phyloP scores from a whole-genome alignment of 1,284 basidiomycete genomes.

The Mycosarcoma maydis region DNA sequence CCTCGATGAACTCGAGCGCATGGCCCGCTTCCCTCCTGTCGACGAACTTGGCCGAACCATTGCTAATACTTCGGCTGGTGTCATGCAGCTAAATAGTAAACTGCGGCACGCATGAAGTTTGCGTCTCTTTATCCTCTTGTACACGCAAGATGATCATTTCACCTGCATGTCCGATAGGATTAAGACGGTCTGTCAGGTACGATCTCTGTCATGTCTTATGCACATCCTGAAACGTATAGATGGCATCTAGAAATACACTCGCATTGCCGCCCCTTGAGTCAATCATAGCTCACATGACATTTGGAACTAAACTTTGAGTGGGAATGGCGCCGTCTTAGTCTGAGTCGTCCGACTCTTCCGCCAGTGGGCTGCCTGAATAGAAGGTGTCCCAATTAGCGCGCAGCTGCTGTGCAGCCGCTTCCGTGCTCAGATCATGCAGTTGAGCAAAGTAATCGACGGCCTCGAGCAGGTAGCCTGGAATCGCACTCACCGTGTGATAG shows the following conservation, averaged over 20 bases:
- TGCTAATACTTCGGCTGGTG: not conserved
- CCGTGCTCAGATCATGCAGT: slow-evolving; percentile 4
- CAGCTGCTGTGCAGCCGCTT: slow-evolving; percentile 25
- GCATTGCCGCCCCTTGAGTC: not conserved
- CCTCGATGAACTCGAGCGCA: slow-evolving; percentile 40
- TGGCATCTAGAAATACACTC: not conserved
- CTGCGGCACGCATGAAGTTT: slow-evolving; percentile 3
- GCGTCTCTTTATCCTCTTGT: too few relatives aligned
- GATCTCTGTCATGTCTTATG: too few relatives aligned
- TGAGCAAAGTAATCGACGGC: slow-evolving; percentile 37
- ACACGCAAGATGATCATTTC: not conserved
- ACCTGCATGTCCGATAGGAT: too few relatives aligned
- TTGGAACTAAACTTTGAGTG: too few relatives aligned
- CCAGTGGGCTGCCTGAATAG: slow-evolving; percentile 5
- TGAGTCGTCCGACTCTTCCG: slow-evolving; percentile 7
- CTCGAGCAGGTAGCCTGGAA: slow-evolving; percentile 23
- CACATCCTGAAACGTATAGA: too few relatives aligned
- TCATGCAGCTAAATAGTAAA: not conserved
- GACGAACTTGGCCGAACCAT: slow-evolving; percentile 26
- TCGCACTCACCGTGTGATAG: slow-evolving; percentile 46
- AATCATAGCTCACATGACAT: too few relatives aligned
- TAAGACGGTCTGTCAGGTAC: too few relatives aligned
- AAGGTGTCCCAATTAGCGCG: slow-evolving; percentile 30
- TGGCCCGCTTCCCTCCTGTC: slow-evolving; percentile 38
- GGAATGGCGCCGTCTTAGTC: not conserved